Conservation (phyloP, 805 yeast species). For the Candida easanensis region DNA sequence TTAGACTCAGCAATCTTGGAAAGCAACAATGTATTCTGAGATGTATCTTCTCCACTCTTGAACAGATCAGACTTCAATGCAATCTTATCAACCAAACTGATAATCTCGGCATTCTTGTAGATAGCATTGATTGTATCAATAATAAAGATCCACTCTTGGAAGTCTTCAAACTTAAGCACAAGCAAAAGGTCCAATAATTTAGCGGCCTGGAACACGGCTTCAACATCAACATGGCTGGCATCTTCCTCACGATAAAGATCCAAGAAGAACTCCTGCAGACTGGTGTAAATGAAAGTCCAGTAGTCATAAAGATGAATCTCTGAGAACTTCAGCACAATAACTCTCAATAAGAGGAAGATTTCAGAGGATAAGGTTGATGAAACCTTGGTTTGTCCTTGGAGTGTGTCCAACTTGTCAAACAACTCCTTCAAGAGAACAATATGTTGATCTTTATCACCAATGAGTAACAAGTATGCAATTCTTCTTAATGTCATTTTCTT, state of each 20-base stretch:
- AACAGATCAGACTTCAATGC: slow-evolving; percentile 17
- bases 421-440: slow-evolving; percentile 47
- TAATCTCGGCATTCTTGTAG: slow-evolving; percentile 34
- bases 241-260: slow-evolving; percentile 29
- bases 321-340: slow-evolving; percentile 58
- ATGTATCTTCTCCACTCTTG: slow-evolving; percentile 22
- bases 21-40: slow-evolving; percentile 15
- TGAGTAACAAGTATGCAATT: slow-evolving; percentile 58
- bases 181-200: slow-evolving; percentile 77
- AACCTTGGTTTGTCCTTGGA: slow-evolving; percentile 32
- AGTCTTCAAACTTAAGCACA: slow-evolving; percentile 73
- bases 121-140: slow-evolving; percentile 63
- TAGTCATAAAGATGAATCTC: slow-evolving; percentile 61
- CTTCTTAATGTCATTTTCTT: slow-evolving; percentile 56
- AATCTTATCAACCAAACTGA: slow-evolving; percentile 27
- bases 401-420: slow-evolving; percentile 43
- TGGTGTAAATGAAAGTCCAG: slow-evolving; percentile 69
- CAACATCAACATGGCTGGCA: slow-evolving; percentile 37
- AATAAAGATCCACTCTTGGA: slow-evolving; percentile 84
- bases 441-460: slow-evolving; percentile 58
- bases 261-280: slow-evolving; percentile 51
- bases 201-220: slow-evolving; percentile 54
- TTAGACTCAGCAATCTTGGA: slow-evolving; percentile 19
- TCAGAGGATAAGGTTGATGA: slow-evolving; percentile 34
- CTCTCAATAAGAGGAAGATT: slow-evolving; percentile 59